Percentiles rank a stretch among this genome's conserved stretches.
These are phyloP conservation scores for Magnaporthiopsis incrustans DNA, from an alignment of 2,329 filamentous ascomycete species.

Conservation along the genomic window DNA sequence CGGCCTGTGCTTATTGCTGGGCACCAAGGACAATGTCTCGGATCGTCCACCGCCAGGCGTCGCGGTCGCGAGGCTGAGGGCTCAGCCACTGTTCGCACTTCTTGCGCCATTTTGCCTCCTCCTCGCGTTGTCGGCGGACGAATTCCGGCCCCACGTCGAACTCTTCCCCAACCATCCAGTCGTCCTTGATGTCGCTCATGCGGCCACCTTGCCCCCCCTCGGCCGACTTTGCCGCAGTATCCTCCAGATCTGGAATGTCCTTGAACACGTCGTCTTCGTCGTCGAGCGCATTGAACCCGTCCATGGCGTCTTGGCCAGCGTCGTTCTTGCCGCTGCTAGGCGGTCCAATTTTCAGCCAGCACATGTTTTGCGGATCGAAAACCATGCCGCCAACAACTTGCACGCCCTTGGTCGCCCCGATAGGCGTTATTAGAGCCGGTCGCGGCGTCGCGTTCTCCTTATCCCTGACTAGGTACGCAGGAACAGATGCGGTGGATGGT, in stretches of 20 bases:
- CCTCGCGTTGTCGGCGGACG: slow-evolving; percentile 76
- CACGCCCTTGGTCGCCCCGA: slow-evolving; percentile 74
- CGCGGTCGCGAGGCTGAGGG: slow-evolving; percentile 44
- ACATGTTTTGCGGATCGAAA: slow-evolving; percentile 95
- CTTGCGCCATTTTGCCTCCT: slow-evolving; percentile 84
- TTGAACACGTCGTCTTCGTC: slow-evolving; percentile 93
- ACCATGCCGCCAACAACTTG: slow-evolving; percentile 98
- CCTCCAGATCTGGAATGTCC: slow-evolving; percentile 86
- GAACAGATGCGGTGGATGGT: slow-evolving; percentile 41
- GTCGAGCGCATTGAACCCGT: slow-evolving; percentile 62
- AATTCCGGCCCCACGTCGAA: slow-evolving; percentile 97
- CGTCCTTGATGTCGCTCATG: slow-evolving; percentile 58
- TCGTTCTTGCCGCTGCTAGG: slow-evolving; percentile 31
- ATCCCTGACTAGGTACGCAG: slow-evolving; percentile 37
- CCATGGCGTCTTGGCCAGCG: slow-evolving; percentile 46
- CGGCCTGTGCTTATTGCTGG: background rate
- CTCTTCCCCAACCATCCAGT: slow-evolving; percentile 87
- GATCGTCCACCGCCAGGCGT: slow-evolving; percentile 72
- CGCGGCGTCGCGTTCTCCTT: slow-evolving; percentile 53
- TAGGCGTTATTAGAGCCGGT: slow-evolving; percentile 83
- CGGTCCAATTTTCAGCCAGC: slow-evolving; percentile 76
- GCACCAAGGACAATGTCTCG: slow-evolving; percentile 41
- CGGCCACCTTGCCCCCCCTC: slow-evolving; percentile 40
- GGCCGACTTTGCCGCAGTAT: slow-evolving; percentile 44
- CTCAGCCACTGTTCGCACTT: slow-evolving; percentile 83